Evolutionary conservation across 768 basidiomycete genomes (phyloP).

Genomic region (Cyclocybe cylindracea): DNA sequence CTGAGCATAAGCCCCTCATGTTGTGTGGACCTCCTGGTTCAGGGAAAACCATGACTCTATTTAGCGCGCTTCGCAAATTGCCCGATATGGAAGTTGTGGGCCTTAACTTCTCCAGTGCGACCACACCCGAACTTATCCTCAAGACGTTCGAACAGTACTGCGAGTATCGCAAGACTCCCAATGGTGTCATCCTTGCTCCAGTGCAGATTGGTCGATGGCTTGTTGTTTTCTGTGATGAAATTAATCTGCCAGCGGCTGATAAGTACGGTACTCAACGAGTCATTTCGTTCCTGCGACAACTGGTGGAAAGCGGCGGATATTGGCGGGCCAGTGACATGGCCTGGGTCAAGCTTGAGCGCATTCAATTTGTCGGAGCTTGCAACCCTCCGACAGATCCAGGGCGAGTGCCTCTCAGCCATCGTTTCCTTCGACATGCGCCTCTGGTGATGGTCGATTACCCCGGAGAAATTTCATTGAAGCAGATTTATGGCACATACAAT

Average conservation of each 20-base stretch:
- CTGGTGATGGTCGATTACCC: slow-evolving; percentile 99
- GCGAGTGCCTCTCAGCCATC: slow-evolving; percentile 95
- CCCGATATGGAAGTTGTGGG: slow-evolving; percentile 99
- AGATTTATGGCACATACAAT: slow-evolving; percentile 98
- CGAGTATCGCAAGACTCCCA: slow-evolving; percentile 98
- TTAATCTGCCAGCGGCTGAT: slow-evolving; percentile 95
- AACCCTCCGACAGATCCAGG: slow-evolving; percentile 99
- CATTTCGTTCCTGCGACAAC: slow-evolving; percentile 96
- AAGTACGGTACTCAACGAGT: slow-evolving; percentile 99
- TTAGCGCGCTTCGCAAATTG: slow-evolving; percentile 95
- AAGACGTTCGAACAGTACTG: slow-evolving; percentile 99
- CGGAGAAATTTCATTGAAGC: slow-evolving; percentile 93
- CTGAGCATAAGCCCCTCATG: slow-evolving; percentile 98
- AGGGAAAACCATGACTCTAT: slow-evolving; percentile 99
- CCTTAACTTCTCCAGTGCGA: slow-evolving; percentile 98
- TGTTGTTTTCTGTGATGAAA: slow-evolving; percentile 99
- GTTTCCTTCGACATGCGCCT: slow-evolving; percentile 97
- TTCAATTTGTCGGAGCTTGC: slow-evolving; percentile 99
- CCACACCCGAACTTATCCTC: slow-evolving; percentile 95
- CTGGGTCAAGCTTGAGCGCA: slow-evolving; percentile 98
- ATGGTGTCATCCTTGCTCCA: slow-evolving; percentile 94
- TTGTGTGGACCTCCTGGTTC: slow-evolving; percentile 99
- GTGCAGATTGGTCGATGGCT: slow-evolving; percentile 96
- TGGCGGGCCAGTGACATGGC: slow-evolving; percentile 94
- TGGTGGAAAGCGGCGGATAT: slow-evolving; percentile 93